Conservation (phyloP, 805 yeast species). For the Hanseniaspora taiwanica region DNA sequence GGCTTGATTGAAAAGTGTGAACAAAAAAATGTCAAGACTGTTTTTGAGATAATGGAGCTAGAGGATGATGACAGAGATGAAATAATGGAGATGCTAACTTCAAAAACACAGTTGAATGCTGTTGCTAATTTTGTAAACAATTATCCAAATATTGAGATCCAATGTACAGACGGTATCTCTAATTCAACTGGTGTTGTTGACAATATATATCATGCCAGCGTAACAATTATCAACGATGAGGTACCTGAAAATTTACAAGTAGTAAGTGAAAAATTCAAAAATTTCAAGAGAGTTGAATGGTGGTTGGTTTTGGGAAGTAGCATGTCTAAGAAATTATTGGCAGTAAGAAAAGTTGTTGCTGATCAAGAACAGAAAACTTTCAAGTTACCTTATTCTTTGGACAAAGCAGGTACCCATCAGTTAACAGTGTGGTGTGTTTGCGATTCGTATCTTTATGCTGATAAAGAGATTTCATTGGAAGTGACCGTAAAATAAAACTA, state of each 20-base stretch:
- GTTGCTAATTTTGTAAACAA: conserved; percentile 84
- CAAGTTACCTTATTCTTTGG: conserved; percentile 41
- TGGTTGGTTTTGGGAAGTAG: conserved; percentile 79
- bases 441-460: conserved; percentile 88
- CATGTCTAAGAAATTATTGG: conserved; percentile 45
- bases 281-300: conserved; percentile 51
- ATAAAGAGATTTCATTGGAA: conserved; percentile 63
- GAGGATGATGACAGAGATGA: conserved; percentile 64
- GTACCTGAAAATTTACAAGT: conserved; percentile 57
- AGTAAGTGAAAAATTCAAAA: conserved; percentile 46
- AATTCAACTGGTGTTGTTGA: conserved; percentile 32
- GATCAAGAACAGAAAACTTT: conserved; percentile 39
- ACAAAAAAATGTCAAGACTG: conserved; percentile 45
- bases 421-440: conserved; percentile 76
- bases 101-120: conserved; percentile 31
- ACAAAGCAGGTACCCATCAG: conserved; percentile 45
- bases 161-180: conserved; percentile 34
- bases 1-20: conserved; percentile 41
- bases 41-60: conserved; percentile 61
- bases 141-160: conserved; percentile 74
- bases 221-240: conserved; percentile 58
- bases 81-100: conserved; percentile 40
- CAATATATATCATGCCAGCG: conserved; percentile 33
- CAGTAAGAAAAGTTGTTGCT: conserved; percentile 52
- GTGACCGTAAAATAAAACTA: conserved; percentile 31